Evolutionary conservation across 2,329 filamentous ascomycete species (phyloP).

Genomic region (Fusarium sp.): DNA sequence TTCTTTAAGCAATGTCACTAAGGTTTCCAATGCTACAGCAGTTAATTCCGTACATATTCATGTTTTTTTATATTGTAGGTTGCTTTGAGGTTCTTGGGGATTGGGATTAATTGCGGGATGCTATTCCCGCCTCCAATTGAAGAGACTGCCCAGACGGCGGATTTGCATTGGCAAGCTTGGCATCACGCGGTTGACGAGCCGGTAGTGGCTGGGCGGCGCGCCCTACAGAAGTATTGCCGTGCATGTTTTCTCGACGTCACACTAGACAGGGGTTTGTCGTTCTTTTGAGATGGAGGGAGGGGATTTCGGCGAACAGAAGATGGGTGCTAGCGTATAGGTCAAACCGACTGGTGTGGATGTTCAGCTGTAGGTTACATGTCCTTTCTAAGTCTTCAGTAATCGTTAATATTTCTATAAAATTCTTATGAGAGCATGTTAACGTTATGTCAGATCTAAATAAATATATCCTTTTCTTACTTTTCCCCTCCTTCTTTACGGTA

Average conservation of each 20-base stretch:
- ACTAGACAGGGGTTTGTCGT: not conserved
- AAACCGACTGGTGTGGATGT: too few species aligned
- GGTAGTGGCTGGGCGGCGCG: slow-evolving; percentile 25
- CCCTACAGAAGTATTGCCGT: not conserved
- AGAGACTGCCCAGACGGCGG: slow-evolving; percentile 22
- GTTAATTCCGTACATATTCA: not conserved
- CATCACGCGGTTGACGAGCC: slow-evolving; percentile 24
- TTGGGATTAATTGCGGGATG: slow-evolving; percentile 12
- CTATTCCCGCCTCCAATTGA: slow-evolving; percentile 42
- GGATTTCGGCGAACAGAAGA: slow-evolving; percentile 11
- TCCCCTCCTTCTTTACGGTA: too few species aligned
- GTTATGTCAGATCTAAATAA: too few species aligned
- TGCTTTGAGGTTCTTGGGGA: not conserved
- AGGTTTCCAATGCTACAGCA: not conserved
- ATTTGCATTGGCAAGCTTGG: slow-evolving; percentile 35
- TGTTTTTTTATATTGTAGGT: not conserved
- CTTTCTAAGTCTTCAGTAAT: too few species aligned
- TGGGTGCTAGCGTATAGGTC: not conserved
- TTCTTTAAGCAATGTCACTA: slow-evolving; percentile 25
- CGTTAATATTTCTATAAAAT: too few species aligned
- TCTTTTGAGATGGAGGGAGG: not conserved
- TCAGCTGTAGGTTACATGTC: too few species aligned
- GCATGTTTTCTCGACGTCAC: not conserved
- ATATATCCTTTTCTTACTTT: too few species aligned
- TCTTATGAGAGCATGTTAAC: too few species aligned